Percentiles rank a stretch among this genome's conserved stretches.
phyloP scores from a whole-genome alignment of 1,284 basidiomycete species.

The Mycena sp. region DNA sequence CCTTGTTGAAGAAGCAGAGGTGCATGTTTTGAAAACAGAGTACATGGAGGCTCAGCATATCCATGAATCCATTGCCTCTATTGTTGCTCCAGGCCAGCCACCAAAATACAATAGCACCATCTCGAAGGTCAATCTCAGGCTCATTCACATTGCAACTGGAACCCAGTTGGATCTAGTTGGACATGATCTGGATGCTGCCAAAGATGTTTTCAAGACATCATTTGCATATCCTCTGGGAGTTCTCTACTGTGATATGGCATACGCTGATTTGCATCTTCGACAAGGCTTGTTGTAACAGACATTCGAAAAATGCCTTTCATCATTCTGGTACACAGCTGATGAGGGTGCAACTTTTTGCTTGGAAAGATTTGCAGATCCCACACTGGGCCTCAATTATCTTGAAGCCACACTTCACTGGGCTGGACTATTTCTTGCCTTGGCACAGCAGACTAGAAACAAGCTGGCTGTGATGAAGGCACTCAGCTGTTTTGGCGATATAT shows the following conservation, averaged over 20 bases:
- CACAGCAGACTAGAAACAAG: neutral
- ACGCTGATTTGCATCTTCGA: neutral
- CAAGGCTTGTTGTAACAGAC: too few species aligned
- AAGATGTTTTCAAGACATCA: neutral
- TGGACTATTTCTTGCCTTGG: neutral
- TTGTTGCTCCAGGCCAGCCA: too few species aligned
- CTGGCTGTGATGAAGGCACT: neutral
- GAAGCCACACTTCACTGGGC: neutral
- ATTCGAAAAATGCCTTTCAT: too few species aligned
- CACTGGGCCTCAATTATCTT: neutral
- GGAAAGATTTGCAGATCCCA: too few species aligned
- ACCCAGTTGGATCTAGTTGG: neutral
- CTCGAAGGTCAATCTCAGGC: neutral
- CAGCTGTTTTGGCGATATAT: conserved; percentile 10
- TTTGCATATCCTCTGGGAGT: neutral
- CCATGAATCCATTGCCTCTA: neutral
- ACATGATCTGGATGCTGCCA: neutral
- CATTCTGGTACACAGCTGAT: too few species aligned
- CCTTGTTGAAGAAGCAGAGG: neutral
- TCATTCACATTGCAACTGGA: neutral
- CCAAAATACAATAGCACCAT: neutral
- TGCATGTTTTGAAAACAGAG: neutral
- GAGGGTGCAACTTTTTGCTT: too few species aligned
- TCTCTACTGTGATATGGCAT: neutral
- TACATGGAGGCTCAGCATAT: neutral